A percentile compares a stretch with the other conserved stretches of the same genome.
These are phyloP conservation scores for Skeletonema costatum DNA, from an alignment of 108 stramenopile species.

Conservation along the genomic window DNA sequence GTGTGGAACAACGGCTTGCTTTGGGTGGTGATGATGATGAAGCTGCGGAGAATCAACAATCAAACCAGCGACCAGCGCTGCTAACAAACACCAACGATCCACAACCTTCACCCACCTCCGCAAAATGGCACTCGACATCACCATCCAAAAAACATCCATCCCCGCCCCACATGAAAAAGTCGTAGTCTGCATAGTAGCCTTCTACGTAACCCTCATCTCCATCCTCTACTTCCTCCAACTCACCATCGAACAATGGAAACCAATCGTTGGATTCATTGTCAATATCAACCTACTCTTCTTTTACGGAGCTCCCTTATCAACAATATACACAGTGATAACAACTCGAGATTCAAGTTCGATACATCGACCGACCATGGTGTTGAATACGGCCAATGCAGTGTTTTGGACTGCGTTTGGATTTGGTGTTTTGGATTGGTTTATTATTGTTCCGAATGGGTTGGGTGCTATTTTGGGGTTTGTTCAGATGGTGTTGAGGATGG, in stretches of 20 bases:
- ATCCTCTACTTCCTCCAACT: conserved; percentile 40
- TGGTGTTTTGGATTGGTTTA: conserved; percentile 63
- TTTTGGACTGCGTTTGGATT: conserved; percentile 83
- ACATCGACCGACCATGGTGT: conserved; percentile 45
- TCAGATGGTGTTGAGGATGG: conserved; percentile 59
- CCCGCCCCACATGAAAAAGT: conserved; percentile 69
- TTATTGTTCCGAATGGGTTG: conserved; percentile 71
- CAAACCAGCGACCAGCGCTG: not conserved
- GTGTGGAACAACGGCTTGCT: not conserved
- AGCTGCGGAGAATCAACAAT: not conserved
- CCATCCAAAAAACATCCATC: conserved; percentile 59
- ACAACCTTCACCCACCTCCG: conserved; percentile 43
- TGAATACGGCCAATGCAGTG: conserved; percentile 58
- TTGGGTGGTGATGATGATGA: not conserved
- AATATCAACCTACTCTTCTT: conserved; percentile 83
- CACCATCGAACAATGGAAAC: conserved; percentile 26
- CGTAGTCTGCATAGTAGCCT: conserved; percentile 48
- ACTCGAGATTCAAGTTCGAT: conserved; percentile 47
- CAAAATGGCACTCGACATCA: conserved; percentile 59
- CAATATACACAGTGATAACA: conserved; percentile 60
- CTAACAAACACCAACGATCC: not conserved
- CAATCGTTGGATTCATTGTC: conserved; percentile 63
- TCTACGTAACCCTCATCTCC: conserved; percentile 58
- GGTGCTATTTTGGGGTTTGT: conserved; percentile 65
- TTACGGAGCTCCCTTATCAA: conserved; percentile 82